phyloP scores from a whole-genome alignment of 2,329 filamentous ascomycete genomes.

The Venturia nashicola region DNA sequence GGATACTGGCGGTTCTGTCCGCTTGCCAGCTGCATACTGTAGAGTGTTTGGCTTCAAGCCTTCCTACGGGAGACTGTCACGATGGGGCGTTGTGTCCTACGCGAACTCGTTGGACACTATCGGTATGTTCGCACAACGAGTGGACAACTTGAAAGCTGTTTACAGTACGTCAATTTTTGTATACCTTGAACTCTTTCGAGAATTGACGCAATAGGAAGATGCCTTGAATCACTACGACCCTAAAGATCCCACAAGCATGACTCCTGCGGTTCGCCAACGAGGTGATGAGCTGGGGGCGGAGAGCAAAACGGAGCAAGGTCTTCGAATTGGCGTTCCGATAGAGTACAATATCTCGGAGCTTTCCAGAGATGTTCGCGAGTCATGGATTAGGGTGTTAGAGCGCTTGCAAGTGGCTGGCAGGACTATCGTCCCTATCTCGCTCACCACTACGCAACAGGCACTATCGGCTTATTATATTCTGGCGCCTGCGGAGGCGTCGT shows the following conservation, averaged over 20 bases:
- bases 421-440: constrained; percentile 59
- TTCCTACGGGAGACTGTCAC: constrained; percentile 75
- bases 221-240: constrained; percentile 48
- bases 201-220: background rate
- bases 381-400: constrained; percentile 55
- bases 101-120: constrained; percentile 90
- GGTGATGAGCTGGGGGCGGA: constrained; percentile 9
- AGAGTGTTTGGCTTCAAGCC: constrained; percentile 80
- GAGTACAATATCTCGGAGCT: constrained; percentile 89
- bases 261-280: constrained; percentile 40
- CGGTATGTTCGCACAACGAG: constrained; percentile 49
- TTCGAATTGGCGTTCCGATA: constrained; percentile 41
- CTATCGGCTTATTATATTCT: constrained; percentile 92
- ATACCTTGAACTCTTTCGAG: no score
- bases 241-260: constrained; percentile 64
- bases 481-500: constrained; percentile 87
- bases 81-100: constrained; percentile 80
- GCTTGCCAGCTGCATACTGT: constrained; percentile 78
- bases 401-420: constrained; percentile 54
- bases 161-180: background rate
- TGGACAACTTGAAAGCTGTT: background rate
- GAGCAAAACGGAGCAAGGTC: background rate
- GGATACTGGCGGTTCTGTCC: constrained; percentile 82
- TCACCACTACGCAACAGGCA: constrained; percentile 74
- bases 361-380: constrained; percentile 50